These are phyloP conservation scores for Scheffersomyces spartinae DNA, from an alignment of 805 yeast species.

Conservation along the genomic window DNA sequence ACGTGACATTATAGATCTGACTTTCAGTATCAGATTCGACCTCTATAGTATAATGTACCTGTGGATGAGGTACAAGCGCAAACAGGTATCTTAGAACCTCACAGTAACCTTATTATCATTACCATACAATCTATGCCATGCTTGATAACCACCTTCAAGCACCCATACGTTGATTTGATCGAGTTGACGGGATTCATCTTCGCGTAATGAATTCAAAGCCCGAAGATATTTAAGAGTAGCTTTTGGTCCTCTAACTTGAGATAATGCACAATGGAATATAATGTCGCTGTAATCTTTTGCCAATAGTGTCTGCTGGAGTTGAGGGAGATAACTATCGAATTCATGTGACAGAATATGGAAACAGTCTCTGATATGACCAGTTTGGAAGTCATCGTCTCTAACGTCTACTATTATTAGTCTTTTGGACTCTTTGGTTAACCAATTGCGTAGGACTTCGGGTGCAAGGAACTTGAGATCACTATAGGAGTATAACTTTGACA, in stretches of 20 bases:
- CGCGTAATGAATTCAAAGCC: constrained; percentile 24
- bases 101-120: constrained; percentile 52
- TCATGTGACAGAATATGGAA: constrained; percentile 43
- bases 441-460: too few species aligned
- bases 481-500: too few species aligned
- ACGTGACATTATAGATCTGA: too few species aligned
- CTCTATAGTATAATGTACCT: too few species aligned
- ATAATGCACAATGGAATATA: constrained; percentile 83
- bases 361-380: constrained; percentile 58
- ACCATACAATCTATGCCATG: constrained; percentile 76
- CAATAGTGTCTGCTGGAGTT: constrained; percentile 20
- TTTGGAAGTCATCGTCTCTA: constrained; percentile 70
- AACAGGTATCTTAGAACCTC: constrained; percentile 9
- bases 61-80: not conserved
- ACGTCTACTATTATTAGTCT: constrained; percentile 89
- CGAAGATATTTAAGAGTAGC: constrained; percentile 58
- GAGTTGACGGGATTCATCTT: constrained; percentile 11
- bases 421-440: too few species aligned
- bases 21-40: too few species aligned
- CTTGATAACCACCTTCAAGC: constrained; percentile 72
- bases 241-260: constrained; percentile 88
- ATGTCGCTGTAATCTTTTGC: constrained; percentile 33
- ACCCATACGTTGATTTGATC: constrained; percentile 49
- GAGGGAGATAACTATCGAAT: constrained; percentile 27
- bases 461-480: too few species aligned